Evolutionary conservation across 2,329 filamentous ascomycete species (phyloP), one percentile per base, ranked within the genome.

Genomic region (Chrysosporium keratinophilum): DNA sequence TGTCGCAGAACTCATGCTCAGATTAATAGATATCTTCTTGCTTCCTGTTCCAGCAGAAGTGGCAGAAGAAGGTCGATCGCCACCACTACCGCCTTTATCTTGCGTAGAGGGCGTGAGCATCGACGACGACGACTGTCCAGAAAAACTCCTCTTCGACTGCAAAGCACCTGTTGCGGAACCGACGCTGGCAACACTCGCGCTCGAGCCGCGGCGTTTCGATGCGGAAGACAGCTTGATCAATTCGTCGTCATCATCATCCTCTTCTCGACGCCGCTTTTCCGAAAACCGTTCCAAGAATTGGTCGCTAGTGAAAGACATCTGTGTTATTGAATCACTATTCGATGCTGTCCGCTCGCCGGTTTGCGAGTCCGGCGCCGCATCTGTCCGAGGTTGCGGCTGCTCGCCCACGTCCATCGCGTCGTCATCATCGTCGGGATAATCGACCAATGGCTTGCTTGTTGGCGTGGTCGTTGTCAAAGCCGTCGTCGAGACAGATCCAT

Each of bases 211-310:
- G 50, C 74, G 68, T 60, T 75, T 75, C 1, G 71, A 67, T 20
- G 68, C 71, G 9, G 68, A 66, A 59, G 87, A 82, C 62, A 96
- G 77, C 70, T 93, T 95, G 52, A 83, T 83, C n/a, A 97, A 73
- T 64, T 91, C 88, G 59, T 96, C 90, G 54, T 95, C 90, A 44
- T 96, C 91, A 57, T 95, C 88, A 54, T 96, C 91, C 65, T 95
- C 90, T 62, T 77, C 73, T 42, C 93, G 81, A 46, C 91, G 81
- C 46, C 91, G 84, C 70, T 97, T 97, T 67, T 95, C 88, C 0
- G 88, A 47, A 17, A 53, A 55, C 0, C 52, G 48, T 37, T 52
- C 52, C 9, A 55, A 23, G 40, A 43, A 43, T 9, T 33, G 39
- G 11, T 54, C 44, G 17, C 39, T 28, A 15, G 19, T 48, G 14